phyloP scores from a whole-genome alignment of 2,329 filamentous ascomycete genomes.

The Beauveria bassiana region DNA sequence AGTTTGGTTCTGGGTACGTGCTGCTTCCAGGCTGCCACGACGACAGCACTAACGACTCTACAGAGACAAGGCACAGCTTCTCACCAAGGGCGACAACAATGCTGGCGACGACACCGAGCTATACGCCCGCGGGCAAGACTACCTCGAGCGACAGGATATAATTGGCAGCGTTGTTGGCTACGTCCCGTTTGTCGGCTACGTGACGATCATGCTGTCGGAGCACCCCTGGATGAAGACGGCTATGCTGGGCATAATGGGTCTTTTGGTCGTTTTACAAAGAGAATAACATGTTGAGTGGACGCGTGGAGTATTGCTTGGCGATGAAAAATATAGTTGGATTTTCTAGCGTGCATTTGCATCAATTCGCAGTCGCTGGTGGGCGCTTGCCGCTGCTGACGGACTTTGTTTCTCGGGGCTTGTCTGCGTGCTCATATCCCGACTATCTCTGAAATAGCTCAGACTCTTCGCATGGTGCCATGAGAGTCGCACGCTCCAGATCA shows the following conservation, averaged over 20 bases:
- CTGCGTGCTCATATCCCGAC: too few relatives aligned
- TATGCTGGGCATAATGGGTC: slow-evolving; percentile 88
- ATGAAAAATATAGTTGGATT: neutral
- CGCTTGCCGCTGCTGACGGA: too few relatives aligned
- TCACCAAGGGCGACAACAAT: slow-evolving; percentile 99
- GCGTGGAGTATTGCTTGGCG: neutral
- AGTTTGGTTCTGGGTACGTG: slow-evolving; percentile 51
- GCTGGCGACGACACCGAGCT: slow-evolving; percentile 80
- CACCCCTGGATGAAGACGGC: slow-evolving; percentile 96
- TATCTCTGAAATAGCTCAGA: too few relatives aligned
- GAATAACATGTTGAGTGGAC: slow-evolving; percentile 45
- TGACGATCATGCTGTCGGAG: slow-evolving; percentile 91
- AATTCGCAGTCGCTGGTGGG: too few relatives aligned
- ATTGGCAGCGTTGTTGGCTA: slow-evolving; percentile 89
- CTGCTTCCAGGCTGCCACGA: neutral
- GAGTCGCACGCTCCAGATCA: too few relatives aligned
- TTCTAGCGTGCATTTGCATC: neutral
- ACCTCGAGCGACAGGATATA: slow-evolving; percentile 79
- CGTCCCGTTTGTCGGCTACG: slow-evolving; percentile 91
- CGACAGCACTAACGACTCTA: neutral
- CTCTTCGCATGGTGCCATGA: too few relatives aligned
- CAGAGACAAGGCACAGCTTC: slow-evolving; percentile 57
- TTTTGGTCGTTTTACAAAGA: slow-evolving; percentile 85
- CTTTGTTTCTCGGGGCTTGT: too few relatives aligned
- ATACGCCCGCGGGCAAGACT: slow-evolving; percentile 81